phyloP scores from a whole-genome alignment of 345 rosid genomes.

The Trapa incisa region DNA sequence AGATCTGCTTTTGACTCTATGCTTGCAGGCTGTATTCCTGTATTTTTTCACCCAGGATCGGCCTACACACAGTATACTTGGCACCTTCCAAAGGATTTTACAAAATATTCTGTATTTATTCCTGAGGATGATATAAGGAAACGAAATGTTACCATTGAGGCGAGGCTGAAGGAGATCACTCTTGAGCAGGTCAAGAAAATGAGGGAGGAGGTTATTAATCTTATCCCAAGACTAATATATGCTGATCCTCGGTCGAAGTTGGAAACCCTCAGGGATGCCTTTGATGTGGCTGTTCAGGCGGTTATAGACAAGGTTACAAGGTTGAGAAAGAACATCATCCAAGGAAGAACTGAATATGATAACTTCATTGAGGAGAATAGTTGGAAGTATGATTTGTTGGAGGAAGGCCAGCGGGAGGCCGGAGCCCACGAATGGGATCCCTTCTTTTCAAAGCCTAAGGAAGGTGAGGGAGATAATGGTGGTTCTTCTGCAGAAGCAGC shows the following conservation, averaged over 20 bases:
- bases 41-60: conserved; percentile 89
- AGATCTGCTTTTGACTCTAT: conserved; percentile 82
- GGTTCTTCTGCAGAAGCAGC: conserved; percentile 18
- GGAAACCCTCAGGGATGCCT: conserved; percentile 58
- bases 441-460: conserved; percentile 18
- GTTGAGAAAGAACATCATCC: conserved; percentile 30
- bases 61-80: conserved; percentile 84
- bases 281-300: conserved; percentile 55
- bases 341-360: conserved; percentile 15
- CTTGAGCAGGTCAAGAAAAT: conserved; percentile 55
- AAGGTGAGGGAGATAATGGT: conserved; percentile 13
- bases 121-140: conserved; percentile 68
- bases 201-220: conserved; percentile 67
- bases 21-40: conserved; percentile 82
- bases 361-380: conserved; percentile 20
- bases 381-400: conserved; percentile 17
- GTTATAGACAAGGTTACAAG: conserved; percentile 37
- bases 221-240: conserved; percentile 57
- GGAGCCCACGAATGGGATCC: conserved; percentile 18
- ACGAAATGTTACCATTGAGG: conserved; percentile 65
- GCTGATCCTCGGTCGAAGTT: conserved; percentile 69
- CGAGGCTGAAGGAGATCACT: conserved; percentile 50
- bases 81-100: conserved; percentile 77
- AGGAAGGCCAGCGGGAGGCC: conserved; percentile 15
- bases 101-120: conserved; percentile 78